Base-by-base conservation (phyloP, 371 early-diverging fungal species). In the Lichtheimia corymbifera region DNA sequence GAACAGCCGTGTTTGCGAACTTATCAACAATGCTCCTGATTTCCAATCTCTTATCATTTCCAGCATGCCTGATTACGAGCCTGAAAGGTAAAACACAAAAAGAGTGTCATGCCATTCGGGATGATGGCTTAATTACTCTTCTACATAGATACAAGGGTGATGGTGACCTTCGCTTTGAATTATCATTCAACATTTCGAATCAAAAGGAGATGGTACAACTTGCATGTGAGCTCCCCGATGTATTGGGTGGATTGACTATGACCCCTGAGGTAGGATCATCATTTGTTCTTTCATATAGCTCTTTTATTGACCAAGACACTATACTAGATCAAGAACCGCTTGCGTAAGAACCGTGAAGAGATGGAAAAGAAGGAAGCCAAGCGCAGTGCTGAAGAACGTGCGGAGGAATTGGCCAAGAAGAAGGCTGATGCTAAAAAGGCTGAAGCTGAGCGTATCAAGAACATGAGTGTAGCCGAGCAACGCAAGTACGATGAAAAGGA, bases 401-500 rank as follows among this genome's bases (percentile, higher is more conserved):
- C 82, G 3, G 74, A 79, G 41, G 84, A 87, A 65, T 56, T 83
- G 15, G 68, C 69, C 27, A 59, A 62, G 22, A 77, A 77, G 62
- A 76, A 83, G 63, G 82, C 78, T 12, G 85, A 85, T 47, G 87
- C 86, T 64, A 91, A 91, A 70, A 86, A 84, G 63, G 85, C 84
- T 52, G 83, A 88, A 70, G 87, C 82, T 30, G 83, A 90, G 27
- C 84, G 85, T 50, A 78, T 91, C 41, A 72, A 77, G 56, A 87
- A 87, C 66, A 24, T 77, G 62, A 72, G 72, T 43, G 84, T 89
- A 40, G 83, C 87, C 51, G 87, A 88, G 67, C 88, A 87, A 67
- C 86, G 91, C 61, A 91, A 89, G 70, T 85, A 78, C 75, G 92
- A 91, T 55, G 92, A 91, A 77, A 87, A 87, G 73, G 86, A 89